phyloP scores from a whole-genome alignment of 345 rosid genomes.

The Arabidopsis arenosa region DNA sequence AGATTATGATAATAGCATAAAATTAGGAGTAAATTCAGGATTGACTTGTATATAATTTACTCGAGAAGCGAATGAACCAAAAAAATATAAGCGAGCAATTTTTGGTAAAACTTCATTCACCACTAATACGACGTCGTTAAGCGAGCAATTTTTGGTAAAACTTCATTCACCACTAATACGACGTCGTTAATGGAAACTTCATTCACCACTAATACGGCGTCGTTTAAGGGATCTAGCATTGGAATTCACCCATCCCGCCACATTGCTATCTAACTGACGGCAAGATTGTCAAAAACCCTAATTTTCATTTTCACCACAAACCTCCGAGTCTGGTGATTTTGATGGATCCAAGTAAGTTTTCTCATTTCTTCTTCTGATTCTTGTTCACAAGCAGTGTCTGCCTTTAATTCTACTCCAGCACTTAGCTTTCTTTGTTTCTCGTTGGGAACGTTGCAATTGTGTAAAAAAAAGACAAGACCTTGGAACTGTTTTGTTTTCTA shows the following conservation, averaged over 20 bases:
- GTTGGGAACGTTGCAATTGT: neutral
- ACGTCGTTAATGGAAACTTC: constrained; percentile 5
- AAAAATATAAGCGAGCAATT: neutral
- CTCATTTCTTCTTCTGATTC: constrained; percentile 2
- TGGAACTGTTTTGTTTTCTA: constrained; percentile 14
- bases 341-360: constrained; percentile 15
- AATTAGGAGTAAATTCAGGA: neutral
- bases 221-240: neutral
- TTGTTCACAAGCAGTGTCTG: neutral
- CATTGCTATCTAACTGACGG: constrained; percentile 3
- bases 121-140: neutral
- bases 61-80: too few species aligned
- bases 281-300: constrained; percentile 24
- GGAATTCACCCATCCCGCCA: constrained; percentile 27
- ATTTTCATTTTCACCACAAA: constrained; percentile 22
- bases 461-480: constrained; percentile 13
- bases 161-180: neutral
- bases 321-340: neutral
- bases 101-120: neutral
- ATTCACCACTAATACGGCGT: neutral
- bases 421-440: neutral
- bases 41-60: neutral
- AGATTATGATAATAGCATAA: neutral
- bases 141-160: neutral
- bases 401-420: neutral